These are phyloP conservation scores for Fusarium liriodendri DNA, from an alignment of 2,329 filamentous ascomycete species.

Conservation along the genomic window DNA sequence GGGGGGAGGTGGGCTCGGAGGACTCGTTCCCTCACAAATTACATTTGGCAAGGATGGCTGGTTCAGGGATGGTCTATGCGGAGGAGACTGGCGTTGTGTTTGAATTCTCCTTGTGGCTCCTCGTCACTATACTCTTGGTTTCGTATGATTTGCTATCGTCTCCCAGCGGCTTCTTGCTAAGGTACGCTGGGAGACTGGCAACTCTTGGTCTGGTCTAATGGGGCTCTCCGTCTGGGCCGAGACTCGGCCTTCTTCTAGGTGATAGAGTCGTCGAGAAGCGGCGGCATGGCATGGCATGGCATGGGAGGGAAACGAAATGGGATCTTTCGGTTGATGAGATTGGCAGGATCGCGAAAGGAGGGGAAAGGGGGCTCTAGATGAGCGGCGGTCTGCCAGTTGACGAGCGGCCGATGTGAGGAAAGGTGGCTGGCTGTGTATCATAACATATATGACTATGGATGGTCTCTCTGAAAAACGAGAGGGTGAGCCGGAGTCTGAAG, in stretches of 20 bases:
- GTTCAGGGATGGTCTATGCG: slow-evolving; percentile 28
- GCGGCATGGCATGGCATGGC: slow-evolving; percentile 19
- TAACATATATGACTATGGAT: slow-evolving; percentile 36
- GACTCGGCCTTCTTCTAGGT: slow-evolving; percentile 30
- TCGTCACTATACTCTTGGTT: slow-evolving; percentile 30
- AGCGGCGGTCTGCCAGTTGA: slow-evolving; percentile 23
- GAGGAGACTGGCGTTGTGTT: slow-evolving; percentile 41
- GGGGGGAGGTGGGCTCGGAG: slow-evolving; percentile 21
- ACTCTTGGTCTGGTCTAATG: slow-evolving; percentile 38
- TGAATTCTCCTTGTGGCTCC: slow-evolving; percentile 30
- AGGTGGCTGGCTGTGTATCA: slow-evolving; percentile 32
- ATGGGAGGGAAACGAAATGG: background rate
- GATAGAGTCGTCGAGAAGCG: slow-evolving; percentile 39
- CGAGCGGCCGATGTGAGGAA: slow-evolving; percentile 7
- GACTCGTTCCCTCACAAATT: slow-evolving; percentile 28
- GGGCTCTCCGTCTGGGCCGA: slow-evolving; percentile 28
- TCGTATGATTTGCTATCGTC: slow-evolving; percentile 10
- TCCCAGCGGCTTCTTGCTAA: background rate
- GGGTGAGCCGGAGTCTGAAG: slow-evolving; percentile 4
- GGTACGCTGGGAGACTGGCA: slow-evolving; percentile 4
- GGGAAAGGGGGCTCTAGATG: background rate
- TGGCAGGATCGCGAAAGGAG: slow-evolving; percentile 35
- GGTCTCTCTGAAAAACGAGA: slow-evolving; percentile 20
- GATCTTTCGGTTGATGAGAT: slow-evolving; percentile 30
- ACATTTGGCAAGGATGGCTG: slow-evolving; percentile 35